phyloP scores from a whole-genome alignment of 345 rosid genomes.

The Durio zibethinus region DNA sequence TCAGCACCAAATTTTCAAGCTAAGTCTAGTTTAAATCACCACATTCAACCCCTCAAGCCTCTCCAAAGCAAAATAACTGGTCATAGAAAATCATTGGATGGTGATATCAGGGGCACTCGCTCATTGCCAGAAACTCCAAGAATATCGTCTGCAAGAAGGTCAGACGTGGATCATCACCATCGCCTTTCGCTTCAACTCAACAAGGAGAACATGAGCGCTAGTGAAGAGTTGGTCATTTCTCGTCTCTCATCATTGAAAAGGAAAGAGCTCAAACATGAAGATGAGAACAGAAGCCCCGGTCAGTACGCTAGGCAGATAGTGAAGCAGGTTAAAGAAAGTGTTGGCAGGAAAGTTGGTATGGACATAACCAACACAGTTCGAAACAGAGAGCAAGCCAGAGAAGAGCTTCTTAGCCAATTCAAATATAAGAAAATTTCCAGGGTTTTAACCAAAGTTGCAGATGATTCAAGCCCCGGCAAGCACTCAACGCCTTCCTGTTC shows the following conservation, averaged over 20 bases:
- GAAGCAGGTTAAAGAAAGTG: conserved; percentile 73
- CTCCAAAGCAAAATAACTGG: conserved; percentile 20
- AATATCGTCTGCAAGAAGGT: conserved; percentile 69
- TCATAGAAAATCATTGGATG: conserved; percentile 36
- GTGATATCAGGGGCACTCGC: conserved; percentile 42
- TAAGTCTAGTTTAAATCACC: conserved; percentile 13
- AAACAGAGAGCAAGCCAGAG: conserved; percentile 43
- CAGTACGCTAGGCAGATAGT: conserved; percentile 69
- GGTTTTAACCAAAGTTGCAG: conserved; percentile 17
- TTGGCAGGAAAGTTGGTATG: conserved; percentile 56
- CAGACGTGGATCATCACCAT: conserved; percentile 64
- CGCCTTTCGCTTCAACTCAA: conserved; percentile 74
- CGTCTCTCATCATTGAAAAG: conserved; percentile 39
- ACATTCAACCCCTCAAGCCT: conserved; percentile 22
- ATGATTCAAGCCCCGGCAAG: conserved; percentile 33
- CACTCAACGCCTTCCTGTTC: conserved; percentile 44
- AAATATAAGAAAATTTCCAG: conserved; percentile 51
- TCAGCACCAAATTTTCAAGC: conserved; percentile 27
- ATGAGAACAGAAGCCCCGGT: conserved; percentile 59
- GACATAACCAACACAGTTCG: conserved; percentile 72
- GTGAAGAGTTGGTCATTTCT: conserved; percentile 37
- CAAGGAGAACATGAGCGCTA: conserved; percentile 50
- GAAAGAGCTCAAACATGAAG: conserved; percentile 47
- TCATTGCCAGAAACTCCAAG: conserved; percentile 87
- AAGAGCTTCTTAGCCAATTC: conserved; percentile 31